Percentiles rank a stretch among this genome's conserved stretches.
Evolutionary conservation across 1,139 yeast species (phyloP).

Genomic region (Saccharomyces hybrid): DNA sequence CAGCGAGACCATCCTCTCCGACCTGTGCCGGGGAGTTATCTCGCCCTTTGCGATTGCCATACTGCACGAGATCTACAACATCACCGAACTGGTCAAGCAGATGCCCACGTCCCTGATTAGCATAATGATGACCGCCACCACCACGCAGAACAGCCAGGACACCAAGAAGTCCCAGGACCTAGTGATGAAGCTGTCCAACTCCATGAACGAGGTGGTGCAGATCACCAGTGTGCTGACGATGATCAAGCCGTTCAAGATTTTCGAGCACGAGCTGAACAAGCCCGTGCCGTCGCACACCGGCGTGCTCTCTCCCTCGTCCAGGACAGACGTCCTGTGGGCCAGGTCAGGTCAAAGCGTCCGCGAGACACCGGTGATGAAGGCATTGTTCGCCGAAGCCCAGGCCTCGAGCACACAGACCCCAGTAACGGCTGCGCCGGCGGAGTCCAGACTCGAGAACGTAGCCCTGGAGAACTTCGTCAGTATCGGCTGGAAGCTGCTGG

Average conservation of each 20-base stretch:
- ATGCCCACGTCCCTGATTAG: constrained; percentile 29
- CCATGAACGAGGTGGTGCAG: constrained; percentile 31
- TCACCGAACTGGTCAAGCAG: constrained; percentile 24
- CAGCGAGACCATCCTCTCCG: constrained; percentile 15
- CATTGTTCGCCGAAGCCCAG: constrained; percentile 3
- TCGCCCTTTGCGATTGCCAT: constrained; percentile 27
- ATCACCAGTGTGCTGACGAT: constrained; percentile 26
- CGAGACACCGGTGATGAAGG: constrained; percentile 2
- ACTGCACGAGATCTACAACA: constrained; percentile 23
- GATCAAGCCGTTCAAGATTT: constrained; percentile 28
- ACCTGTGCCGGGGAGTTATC: constrained; percentile 21
- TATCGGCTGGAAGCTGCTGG: constrained; percentile 24
- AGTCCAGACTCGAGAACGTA: constrained; percentile 6
- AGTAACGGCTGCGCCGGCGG: background rate
- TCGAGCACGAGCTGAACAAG: constrained; percentile 19
- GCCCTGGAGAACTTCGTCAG: constrained; percentile 15
- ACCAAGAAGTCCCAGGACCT: constrained; percentile 18
- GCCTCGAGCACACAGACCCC: constrained; percentile 1
- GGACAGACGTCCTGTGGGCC: background rate
- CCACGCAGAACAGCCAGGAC: constrained; percentile 6
- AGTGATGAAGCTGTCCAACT: constrained; percentile 27
- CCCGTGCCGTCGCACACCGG: constrained; percentile 1
- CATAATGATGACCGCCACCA: constrained; percentile 20
- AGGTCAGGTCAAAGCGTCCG: background rate
- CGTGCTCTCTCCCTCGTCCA: constrained; percentile 2